phyloP scores from a whole-genome alignment of 2,329 filamentous ascomycete genomes.

The Hypoxylon sp. region DNA sequence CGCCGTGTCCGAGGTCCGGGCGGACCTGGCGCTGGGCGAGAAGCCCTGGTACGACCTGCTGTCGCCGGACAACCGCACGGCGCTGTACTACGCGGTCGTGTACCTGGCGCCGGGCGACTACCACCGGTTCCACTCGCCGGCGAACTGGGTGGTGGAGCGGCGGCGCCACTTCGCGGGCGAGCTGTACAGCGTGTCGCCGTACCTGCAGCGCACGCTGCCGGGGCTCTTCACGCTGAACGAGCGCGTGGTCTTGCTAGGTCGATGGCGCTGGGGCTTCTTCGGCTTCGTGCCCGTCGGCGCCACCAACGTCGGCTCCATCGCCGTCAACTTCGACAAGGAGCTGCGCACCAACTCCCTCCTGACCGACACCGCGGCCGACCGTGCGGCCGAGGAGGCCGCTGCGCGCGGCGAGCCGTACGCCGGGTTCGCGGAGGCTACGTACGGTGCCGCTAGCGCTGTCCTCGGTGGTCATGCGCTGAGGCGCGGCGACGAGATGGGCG shows the following conservation, averaged over 20 bases:
- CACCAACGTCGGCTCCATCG: constrained; percentile 96
- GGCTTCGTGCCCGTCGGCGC: constrained; percentile 94
- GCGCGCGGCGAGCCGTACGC: constrained; percentile 80
- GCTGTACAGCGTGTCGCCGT: constrained; percentile 93
- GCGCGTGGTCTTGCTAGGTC: constrained; percentile 88
- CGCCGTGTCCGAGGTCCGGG: constrained; percentile 84
- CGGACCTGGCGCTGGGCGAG: constrained; percentile 79
- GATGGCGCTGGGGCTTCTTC: constrained; percentile 98
- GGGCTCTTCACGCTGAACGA: constrained; percentile 97
- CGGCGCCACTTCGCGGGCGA: constrained; percentile 98
- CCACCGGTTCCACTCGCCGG: constrained; percentile 96
- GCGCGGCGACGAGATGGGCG: constrained; percentile 96
- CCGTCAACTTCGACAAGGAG: constrained; percentile 95
- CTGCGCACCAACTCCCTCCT: constrained; percentile 90
- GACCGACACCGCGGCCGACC: constrained; percentile 91
- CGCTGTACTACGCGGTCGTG: constrained; percentile 91
- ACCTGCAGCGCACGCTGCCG: constrained; percentile 89
- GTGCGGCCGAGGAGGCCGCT: constrained; percentile 81
- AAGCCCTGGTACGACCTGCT: constrained; percentile 76
- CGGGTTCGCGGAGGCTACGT: constrained; percentile 94
- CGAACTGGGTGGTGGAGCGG: constrained; percentile 92
- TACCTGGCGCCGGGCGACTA: constrained; percentile 98
- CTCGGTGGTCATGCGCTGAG: constrained; percentile 84
- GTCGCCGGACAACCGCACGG: constrained; percentile 68
- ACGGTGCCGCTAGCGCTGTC: constrained; percentile 77